These are phyloP conservation scores for Boletus tylopilopsis DNA, from an alignment of 768 basidiomycete species.

Conservation along the genomic window DNA sequence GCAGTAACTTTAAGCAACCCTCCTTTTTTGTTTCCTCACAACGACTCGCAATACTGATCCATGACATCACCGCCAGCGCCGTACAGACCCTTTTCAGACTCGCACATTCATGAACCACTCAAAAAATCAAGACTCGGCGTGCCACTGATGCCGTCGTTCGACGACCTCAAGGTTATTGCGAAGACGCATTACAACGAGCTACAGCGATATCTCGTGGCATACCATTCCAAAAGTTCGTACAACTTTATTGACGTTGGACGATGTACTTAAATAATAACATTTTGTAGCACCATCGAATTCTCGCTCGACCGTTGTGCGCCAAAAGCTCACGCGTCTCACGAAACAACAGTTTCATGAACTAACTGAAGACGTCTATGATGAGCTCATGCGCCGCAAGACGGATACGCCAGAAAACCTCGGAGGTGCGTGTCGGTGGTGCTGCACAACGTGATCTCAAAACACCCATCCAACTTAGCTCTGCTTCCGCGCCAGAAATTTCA, in stretches of 20 bases:
- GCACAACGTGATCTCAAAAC: slow-evolving; percentile 2
- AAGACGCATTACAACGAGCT: slow-evolving; percentile 41
- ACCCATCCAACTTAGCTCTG: slow-evolving; percentile 51
- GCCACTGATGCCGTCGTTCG: no score
- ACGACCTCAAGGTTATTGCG: no score
- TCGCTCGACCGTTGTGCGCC: slow-evolving; percentile 73
- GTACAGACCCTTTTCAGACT: no score
- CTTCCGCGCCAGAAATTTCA: slow-evolving; percentile 93
- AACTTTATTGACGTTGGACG: background rate
- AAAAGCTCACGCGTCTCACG: slow-evolving; percentile 92
- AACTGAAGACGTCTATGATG: slow-evolving; percentile 97
- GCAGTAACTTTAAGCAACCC: no score
- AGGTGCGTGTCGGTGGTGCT: slow-evolving; percentile 42
- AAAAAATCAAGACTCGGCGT: no score
- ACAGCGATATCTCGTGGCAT: slow-evolving; percentile 63
- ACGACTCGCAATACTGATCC: no score
- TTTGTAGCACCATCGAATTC: slow-evolving; percentile 70
- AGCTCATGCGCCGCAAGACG: slow-evolving; percentile 78
- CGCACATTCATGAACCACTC: no score
- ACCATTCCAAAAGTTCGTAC: slow-evolving; percentile 66
- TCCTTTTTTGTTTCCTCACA: no score
- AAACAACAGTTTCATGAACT: slow-evolving; percentile 97
- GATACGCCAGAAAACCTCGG: slow-evolving; percentile 57
- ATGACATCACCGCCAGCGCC: no score
- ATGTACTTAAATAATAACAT: background rate